phyloP scores from a whole-genome alignment of 2,329 filamentous ascomycete genomes.

The Claviceps sp. region DNA sequence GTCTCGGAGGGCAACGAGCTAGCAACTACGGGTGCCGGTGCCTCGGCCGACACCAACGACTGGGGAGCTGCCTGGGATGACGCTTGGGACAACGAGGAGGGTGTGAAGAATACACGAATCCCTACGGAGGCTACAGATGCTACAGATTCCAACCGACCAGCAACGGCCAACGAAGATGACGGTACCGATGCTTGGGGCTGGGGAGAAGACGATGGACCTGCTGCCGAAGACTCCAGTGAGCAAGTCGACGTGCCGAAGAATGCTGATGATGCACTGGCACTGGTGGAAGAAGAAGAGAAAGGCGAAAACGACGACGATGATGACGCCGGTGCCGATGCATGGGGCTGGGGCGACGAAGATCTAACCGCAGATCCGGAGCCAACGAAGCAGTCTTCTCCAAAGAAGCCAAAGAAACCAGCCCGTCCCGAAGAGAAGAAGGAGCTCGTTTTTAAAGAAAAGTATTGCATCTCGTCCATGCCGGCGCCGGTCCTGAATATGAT shows the following conservation, averaged over 20 bases:
- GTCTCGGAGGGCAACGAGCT: conserved; percentile 53
- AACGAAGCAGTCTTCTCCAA: conserved; percentile 5
- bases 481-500: conserved; percentile 61
- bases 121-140: conserved; percentile 9
- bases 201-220: conserved; percentile 45
- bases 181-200: conserved; percentile 69
- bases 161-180: conserved; percentile 22
- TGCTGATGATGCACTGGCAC: neutral
- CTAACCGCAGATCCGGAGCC: conserved; percentile 9
- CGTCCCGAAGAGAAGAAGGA: conserved; percentile 37
- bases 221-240: conserved; percentile 13
- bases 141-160: conserved; percentile 7
- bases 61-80: conserved; percentile 70
- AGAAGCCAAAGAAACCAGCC: conserved; percentile 9
- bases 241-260: conserved; percentile 3
- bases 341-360: conserved; percentile 75
- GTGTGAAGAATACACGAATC: conserved; percentile 15
- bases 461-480: conserved; percentile 79
- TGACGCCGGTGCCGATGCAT: conserved; percentile 51
- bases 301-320: conserved; percentile 22
- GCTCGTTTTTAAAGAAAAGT: conserved; percentile 70
- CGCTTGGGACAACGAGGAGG: conserved; percentile 63
- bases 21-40: conserved; percentile 35
- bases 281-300: conserved; percentile 4
- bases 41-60: conserved; percentile 38